phyloP scores from a whole-genome alignment of 2,329 filamentous ascomycete species.

The Cordyceps javanica region DNA sequence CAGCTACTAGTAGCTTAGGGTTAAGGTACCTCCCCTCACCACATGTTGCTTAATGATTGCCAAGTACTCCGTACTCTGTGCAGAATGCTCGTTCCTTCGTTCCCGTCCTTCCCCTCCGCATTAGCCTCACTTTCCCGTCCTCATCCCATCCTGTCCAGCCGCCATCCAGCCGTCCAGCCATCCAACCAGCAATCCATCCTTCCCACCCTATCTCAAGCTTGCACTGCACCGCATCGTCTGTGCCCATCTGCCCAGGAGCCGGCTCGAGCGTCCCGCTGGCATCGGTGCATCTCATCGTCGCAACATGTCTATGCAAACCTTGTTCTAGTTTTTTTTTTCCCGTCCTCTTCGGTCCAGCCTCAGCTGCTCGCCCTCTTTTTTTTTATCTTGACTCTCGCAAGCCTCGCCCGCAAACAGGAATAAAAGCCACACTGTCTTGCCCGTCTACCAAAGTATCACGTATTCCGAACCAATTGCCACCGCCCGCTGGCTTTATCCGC shows the following conservation, averaged over 20 bases:
- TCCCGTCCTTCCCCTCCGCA: not conserved
- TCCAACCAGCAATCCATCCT: not conserved
- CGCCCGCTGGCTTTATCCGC: not conserved
- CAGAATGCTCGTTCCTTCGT: no score
- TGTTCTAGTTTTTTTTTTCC: no score
- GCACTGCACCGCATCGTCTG: not conserved
- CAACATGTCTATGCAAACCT: not conserved
- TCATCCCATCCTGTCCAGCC: not conserved
- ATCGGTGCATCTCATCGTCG: not conserved
- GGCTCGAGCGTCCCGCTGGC: not conserved
- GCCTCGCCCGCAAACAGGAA: not conserved
- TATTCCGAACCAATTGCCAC: constrained; percentile 3
- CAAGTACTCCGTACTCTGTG: no score
- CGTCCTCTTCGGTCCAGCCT: not conserved
- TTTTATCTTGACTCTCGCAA: not conserved
- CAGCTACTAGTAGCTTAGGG: no score
- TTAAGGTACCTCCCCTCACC: not conserved
- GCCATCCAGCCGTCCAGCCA: not conserved
- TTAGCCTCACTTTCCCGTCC: not conserved
- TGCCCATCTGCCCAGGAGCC: not conserved
- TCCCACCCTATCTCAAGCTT: not conserved
- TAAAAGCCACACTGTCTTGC: constrained; percentile 4
- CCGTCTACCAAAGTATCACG: not conserved
- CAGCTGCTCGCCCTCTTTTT: not conserved
- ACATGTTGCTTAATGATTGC: not conserved